A percentile compares a stretch with the other conserved stretches of the same genome.
Conservation (phyloP, 2,329 filamentous ascomycete genomes). For the Magnaporthiopsis incrustans region DNA sequence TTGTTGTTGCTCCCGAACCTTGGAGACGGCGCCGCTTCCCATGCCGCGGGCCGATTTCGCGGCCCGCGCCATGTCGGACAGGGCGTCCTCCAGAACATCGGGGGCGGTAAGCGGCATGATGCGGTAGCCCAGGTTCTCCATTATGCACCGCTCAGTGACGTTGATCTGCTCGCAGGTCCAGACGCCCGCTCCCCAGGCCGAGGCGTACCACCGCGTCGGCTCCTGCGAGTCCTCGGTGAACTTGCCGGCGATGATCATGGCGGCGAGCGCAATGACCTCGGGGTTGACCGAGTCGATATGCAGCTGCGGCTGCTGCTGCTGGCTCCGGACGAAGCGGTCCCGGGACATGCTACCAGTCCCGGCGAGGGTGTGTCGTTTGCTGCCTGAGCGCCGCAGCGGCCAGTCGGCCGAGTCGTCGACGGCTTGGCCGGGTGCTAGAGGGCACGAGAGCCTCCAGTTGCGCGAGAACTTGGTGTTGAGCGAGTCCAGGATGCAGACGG, state of each 20-base stretch:
- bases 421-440: constrained; percentile 26
- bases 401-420: constrained; percentile 12
- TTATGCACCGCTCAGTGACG: constrained; percentile 53
- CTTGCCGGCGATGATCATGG: constrained; percentile 57
- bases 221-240: constrained; percentile 54
- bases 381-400: constrained; percentile 13
- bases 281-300: constrained; percentile 55
- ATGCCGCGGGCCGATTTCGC: constrained; percentile 17
- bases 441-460: constrained; percentile 53
- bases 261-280: constrained; percentile 55
- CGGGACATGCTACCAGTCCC: constrained; percentile 18
- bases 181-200: constrained; percentile 42
- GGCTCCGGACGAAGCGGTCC: constrained; percentile 19
- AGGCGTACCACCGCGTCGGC: constrained; percentile 43
- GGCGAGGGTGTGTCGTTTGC: constrained; percentile 42
- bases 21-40: constrained; percentile 9
- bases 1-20: constrained; percentile 1
- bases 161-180: constrained; percentile 58
- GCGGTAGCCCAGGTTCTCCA: constrained; percentile 56
- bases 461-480: constrained; percentile 55
- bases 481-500: constrained; percentile 59
- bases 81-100: constrained; percentile 48
- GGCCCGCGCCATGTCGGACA: constrained; percentile 57
- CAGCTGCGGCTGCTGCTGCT: constrained; percentile 24
- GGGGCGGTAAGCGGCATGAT: constrained; percentile 53